A percentile compares a stretch with the other conserved stretches of the same genome.
Conservation (phyloP, 2,329 filamentous ascomycete species). For the Claviceps citrina region DNA sequence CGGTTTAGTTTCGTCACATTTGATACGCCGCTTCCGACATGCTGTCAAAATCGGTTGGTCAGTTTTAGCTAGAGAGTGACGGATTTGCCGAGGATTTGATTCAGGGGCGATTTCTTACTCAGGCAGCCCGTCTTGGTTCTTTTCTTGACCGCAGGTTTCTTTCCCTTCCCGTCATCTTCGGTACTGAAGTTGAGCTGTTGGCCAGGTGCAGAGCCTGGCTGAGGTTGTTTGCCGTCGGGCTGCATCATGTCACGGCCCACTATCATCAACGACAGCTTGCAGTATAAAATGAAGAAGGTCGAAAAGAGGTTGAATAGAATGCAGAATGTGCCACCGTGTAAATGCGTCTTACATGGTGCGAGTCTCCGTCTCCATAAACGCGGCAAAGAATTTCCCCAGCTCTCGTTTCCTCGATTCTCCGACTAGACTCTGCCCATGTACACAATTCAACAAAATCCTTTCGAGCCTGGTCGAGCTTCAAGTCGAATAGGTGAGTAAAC, state of each 20-base stretch:
- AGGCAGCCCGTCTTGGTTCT: slow-evolving; percentile 87
- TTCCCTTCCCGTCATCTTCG: slow-evolving; percentile 27
- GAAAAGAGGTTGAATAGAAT: neutral
- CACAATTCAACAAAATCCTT: neutral
- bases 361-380: neutral
- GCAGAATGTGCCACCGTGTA: neutral
- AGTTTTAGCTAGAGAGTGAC: slow-evolving; percentile 1
- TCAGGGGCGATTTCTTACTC: slow-evolving; percentile 40
- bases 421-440: neutral
- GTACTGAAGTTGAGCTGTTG: slow-evolving; percentile 19
- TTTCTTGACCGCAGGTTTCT: slow-evolving; percentile 40
- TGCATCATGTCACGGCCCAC: slow-evolving; percentile 5
- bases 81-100: neutral
- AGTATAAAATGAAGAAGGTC: neutral
- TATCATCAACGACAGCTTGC: slow-evolving; percentile 2
- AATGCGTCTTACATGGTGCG: slow-evolving; percentile 9
- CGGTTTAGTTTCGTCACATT: slow-evolving; percentile 82
- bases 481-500: neutral
- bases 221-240: slow-evolving; percentile 4
- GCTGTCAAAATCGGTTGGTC: slow-evolving; percentile 33
- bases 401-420: slow-evolving; percentile 1
- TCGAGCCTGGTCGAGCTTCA: neutral
- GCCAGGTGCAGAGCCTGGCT: slow-evolving; percentile 17
- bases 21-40: slow-evolving; percentile 87
- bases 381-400: neutral